A percentile compares a stretch with the other conserved stretches of the same genome.
Evolutionary conservation across 306 rosid genomes (phyloP).

Genomic region (Cicer chorassanicum): DNA sequence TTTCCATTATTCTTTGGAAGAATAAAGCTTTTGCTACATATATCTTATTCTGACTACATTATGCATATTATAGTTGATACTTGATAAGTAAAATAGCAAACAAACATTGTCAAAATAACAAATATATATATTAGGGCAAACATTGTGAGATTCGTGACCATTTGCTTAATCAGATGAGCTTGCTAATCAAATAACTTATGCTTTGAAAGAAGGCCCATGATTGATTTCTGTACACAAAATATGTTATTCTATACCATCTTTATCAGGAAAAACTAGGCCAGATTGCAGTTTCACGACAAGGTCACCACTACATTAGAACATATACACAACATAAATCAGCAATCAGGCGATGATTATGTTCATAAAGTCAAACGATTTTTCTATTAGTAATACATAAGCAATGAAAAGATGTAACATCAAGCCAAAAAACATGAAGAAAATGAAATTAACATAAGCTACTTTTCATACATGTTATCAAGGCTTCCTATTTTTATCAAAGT

Average conservation of each 20-base stretch:
- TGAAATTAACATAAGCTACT: neutral
- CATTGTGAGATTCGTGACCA: no score
- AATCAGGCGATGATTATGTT: neutral
- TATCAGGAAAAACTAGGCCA: no score
- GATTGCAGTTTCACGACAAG: no score
- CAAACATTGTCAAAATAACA: neutral
- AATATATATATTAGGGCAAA: no score
- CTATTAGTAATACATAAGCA: constrained; percentile 10
- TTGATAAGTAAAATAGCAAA: neutral
- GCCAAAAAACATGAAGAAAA: neutral
- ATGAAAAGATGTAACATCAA: neutral
- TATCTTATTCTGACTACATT: neutral
- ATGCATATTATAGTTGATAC: neutral
- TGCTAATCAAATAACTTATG: no score
- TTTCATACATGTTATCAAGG: constrained; percentile 3
- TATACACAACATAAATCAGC: neutral
- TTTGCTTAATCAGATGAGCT: no score
- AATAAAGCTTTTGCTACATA: constrained; percentile 19
- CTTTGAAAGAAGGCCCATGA: no score
- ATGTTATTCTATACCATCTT: no score
- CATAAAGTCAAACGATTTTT: neutral
- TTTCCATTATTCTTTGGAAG: constrained; percentile 39
- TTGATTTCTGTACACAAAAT: no score
- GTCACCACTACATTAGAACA: neutral
- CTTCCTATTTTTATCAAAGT: neutral